Percentiles rank a stretch among this genome's conserved stretches.
These are phyloP conservation scores for Candida buenavistaensis DNA, from an alignment of 1,139 yeast species.

Conservation along the genomic window DNA sequence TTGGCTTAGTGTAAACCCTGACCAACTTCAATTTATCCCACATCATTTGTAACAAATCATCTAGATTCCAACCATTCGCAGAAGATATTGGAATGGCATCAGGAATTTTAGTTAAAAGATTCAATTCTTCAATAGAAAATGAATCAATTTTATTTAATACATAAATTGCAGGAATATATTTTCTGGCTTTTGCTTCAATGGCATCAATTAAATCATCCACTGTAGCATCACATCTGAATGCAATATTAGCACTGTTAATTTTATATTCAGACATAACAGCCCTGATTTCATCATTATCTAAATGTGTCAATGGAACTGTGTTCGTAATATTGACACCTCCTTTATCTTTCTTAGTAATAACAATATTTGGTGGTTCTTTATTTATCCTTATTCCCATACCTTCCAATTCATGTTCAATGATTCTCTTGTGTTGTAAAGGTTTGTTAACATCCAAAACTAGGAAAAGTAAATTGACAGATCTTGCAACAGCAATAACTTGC, in stretches of 20 bases:
- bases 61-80: slow-evolving; percentile 95
- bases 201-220: slow-evolving; percentile 94
- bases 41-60: slow-evolving; percentile 89
- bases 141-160: slow-evolving; percentile 95
- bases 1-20: slow-evolving; percentile 95
- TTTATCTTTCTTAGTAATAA: slow-evolving; percentile 86
- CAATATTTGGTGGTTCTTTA: slow-evolving; percentile 87
- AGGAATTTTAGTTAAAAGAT: slow-evolving; percentile 85
- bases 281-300: slow-evolving; percentile 88
- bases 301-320: slow-evolving; percentile 87
- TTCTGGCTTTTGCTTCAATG: slow-evolving; percentile 85
- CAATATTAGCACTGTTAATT: slow-evolving; percentile 94
- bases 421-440: slow-evolving; percentile 89
- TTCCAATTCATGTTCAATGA: slow-evolving; percentile 92
- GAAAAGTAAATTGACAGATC: slow-evolving; percentile 90
- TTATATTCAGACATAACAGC: slow-evolving; percentile 96
- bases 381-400: slow-evolving; percentile 96
- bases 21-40: slow-evolving; percentile 90
- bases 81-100: slow-evolving; percentile 96
- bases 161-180: slow-evolving; percentile 92
- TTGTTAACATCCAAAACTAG: slow-evolving; percentile 94
- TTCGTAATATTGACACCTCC: slow-evolving; percentile 95
- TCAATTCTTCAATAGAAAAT: slow-evolving; percentile 89
- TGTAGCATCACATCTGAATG: slow-evolving; percentile 95
- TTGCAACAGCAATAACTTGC: slow-evolving; percentile 97